A percentile compares a stretch with the other conserved stretches of the same genome.
These are phyloP conservation scores for Pseudogymnoascus sp. DNA, from an alignment of 2,329 filamentous ascomycete species.

Conservation along the genomic window DNA sequence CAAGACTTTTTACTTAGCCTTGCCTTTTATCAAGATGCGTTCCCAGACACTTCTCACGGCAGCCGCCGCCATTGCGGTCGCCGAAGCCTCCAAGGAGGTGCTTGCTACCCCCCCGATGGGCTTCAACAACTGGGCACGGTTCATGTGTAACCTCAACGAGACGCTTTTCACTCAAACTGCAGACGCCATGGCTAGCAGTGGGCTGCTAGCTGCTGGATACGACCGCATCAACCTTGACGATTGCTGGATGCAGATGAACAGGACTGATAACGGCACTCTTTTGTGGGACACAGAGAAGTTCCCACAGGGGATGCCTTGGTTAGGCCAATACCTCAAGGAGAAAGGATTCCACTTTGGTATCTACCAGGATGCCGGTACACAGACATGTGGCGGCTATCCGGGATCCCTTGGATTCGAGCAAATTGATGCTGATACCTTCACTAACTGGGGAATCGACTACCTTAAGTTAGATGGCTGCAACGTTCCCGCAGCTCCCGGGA, in stretches of 20 bases:
- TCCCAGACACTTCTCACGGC: neutral
- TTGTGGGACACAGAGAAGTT: constrained; percentile 41
- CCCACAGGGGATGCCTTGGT: constrained; percentile 45
- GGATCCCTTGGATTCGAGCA: constrained; percentile 47
- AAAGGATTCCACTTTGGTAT: constrained; percentile 48
- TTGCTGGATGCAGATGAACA: constrained; percentile 43
- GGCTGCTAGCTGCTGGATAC: constrained; percentile 39
- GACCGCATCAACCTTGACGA: constrained; percentile 51
- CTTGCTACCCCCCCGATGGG: constrained; percentile 35
- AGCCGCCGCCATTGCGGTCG: neutral
- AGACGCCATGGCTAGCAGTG: constrained; percentile 34
- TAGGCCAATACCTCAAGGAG: constrained; percentile 43
- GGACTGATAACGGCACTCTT: constrained; percentile 34
- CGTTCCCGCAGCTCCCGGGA: constrained; percentile 17
- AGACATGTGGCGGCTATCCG: constrained; percentile 44
- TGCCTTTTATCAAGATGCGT: neutral
- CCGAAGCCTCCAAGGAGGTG: constrained; percentile 12
- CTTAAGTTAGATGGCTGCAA: constrained; percentile 52
- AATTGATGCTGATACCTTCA: constrained; percentile 47
- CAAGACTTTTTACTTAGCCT: neutral
- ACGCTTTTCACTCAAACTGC: constrained; percentile 37
- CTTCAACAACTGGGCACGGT: constrained; percentile 42
- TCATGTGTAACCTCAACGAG: constrained; percentile 37
- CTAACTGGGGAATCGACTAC: constrained; percentile 51
- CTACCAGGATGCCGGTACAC: constrained; percentile 45